Base-by-base conservation (phyloP, 208 protist species). In the Leishmania tarentolae region DNA sequence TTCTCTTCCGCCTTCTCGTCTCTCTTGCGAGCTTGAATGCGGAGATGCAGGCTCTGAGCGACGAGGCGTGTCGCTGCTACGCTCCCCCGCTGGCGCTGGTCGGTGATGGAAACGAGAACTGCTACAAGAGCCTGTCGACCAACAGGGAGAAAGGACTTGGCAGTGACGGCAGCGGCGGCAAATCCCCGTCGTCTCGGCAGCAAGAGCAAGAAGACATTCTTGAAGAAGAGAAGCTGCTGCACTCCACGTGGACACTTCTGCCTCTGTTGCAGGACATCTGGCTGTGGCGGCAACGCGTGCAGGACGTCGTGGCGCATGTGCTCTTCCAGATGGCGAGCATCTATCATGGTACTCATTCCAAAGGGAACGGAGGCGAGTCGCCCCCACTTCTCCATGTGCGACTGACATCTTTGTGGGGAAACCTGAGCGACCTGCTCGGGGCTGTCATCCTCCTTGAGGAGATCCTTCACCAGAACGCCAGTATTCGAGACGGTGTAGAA, bases 381-480 rank as follows among this genome's bases (percentile, higher is more conserved):
- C 31, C 77, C 1, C 74, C 61, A 9, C 75, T 93, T n/a, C 73
- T 71, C 31, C 47, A 76, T 73, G 88, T 95, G 9, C 91, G 97
- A 68, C 81, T 98, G 31, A 82, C 76, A 35, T 78, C 83, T 24
- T 88, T 95, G 9, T 98, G 94, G 90, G 79, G 89, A 66, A 66
- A 84, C 46, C 69, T 98, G n/a, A 82, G 74, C 2, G 90, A 96
- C 15, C 50, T 97, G 47, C 85, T 99, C 7, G 83, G 71, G 0
- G 87, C 94, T 7, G 83, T 98, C 37, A 88, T 98, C 61, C 87
- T 86, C 56, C 79, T 98, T 9, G 97, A 98, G 75, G 86, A 93
- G 61, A 86, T 99, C 1, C 83, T 98, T 42, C 74, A 79, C 31
- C 86, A 92, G 66, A 96, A 97, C 78, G 66, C 88, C 35, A 85